Percentiles rank a stretch among this genome's conserved stretches.
phyloP scores from a whole-genome alignment of 345 rosid species.

The Punica granatum region DNA sequence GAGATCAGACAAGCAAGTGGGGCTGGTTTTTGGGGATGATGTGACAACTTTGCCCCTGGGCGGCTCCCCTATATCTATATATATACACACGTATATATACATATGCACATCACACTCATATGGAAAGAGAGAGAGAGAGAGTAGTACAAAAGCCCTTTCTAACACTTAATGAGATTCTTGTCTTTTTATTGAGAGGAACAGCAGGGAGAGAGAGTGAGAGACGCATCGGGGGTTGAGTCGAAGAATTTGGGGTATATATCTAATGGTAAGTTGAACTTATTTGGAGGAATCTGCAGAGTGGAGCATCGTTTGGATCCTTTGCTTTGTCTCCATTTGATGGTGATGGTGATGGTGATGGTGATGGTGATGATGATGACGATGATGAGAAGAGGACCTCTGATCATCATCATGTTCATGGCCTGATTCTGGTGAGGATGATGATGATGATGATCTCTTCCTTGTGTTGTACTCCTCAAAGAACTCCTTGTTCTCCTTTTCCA shows the following conservation, averaged over 20 bases:
- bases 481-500: conserved; percentile 84
- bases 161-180: not conserved
- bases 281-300: conserved; percentile 2
- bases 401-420: not conserved
- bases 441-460: conserved; percentile 10
- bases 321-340: conserved; percentile 32
- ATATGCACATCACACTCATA: too few relatives aligned
- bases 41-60: too few relatives aligned
- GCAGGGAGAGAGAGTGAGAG: not conserved
- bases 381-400: not conserved
- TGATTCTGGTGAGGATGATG: too few relatives aligned
- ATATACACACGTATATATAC: not conserved
- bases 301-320: conserved; percentile 27
- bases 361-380: not conserved
- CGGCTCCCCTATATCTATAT: too few relatives aligned
- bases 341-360: not conserved
- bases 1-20: not conserved
- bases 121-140: too few relatives aligned
- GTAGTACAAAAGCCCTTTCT: not conserved
- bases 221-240: too few relatives aligned
- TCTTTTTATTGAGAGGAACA: conserved; percentile 1
- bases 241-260: not conserved
- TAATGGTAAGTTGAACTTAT: not conserved
- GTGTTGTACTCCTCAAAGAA: conserved; percentile 68
- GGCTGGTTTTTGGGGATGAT: too few relatives aligned